A percentile compares a stretch with the other conserved stretches of the same genome.
Conservation (phyloP, 805 yeast species). For the Candida arabinofermentans region DNA sequence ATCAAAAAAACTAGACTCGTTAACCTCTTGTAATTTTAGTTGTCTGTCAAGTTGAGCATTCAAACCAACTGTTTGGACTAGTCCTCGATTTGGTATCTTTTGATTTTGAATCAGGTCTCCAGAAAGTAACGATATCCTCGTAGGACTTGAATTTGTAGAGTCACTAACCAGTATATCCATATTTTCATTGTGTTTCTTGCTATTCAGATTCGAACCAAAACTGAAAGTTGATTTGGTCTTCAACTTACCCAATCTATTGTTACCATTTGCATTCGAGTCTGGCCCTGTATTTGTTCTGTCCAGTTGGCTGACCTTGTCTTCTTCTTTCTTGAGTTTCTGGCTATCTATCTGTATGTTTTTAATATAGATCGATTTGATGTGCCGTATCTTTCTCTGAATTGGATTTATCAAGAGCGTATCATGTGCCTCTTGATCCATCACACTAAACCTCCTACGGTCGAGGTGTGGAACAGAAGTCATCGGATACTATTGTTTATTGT, state of each 20-base stretch:
- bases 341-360: slow-evolving; percentile 12
- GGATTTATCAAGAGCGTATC: slow-evolving; percentile 10
- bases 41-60: slow-evolving; percentile 26
- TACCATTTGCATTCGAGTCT: neutral
- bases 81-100: slow-evolving; percentile 3
- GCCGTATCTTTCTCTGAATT: slow-evolving; percentile 23
- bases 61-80: slow-evolving; percentile 7
- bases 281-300: neutral
- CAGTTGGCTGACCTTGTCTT: no score
- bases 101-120: slow-evolving; percentile 13
- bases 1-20: slow-evolving; percentile 26
- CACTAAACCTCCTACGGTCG: slow-evolving; percentile 4
- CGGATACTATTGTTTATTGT: no score
- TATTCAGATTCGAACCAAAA: neutral
- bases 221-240: slow-evolving; percentile 10
- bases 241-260: neutral
- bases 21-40: slow-evolving; percentile 25
- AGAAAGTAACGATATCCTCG: neutral
- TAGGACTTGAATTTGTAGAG: neutral
- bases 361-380: slow-evolving; percentile 19
- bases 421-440: neutral
- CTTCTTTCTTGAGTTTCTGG: neutral
- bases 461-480: slow-evolving; percentile 22
- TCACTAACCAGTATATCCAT: neutral
- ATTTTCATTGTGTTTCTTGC: neutral